Evolutionary conservation across 164 flowering plant species (phyloP).

Genomic region (Paratinospora sagittata): DNA sequence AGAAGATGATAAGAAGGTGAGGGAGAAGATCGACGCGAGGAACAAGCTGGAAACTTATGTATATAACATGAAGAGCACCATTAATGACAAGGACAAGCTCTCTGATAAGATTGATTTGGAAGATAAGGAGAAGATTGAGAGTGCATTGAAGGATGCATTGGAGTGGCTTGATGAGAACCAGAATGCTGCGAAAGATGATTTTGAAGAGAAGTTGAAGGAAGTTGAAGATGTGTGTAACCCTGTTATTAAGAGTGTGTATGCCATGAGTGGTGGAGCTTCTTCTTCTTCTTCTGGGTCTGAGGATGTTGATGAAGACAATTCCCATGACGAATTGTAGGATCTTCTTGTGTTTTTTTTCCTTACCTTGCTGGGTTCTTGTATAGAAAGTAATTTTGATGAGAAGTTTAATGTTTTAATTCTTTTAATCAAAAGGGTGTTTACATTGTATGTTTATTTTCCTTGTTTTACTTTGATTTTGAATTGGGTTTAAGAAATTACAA

Average conservation of each 20-base stretch:
- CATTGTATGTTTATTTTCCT: too few species aligned
- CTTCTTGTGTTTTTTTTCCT: too few species aligned
- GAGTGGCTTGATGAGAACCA: conserved; percentile 57
- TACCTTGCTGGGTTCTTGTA: too few species aligned
- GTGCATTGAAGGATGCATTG: conserved; percentile 38
- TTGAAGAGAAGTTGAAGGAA: conserved; percentile 49
- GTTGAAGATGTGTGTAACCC: conserved; percentile 52
- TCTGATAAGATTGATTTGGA: conserved; percentile 41
- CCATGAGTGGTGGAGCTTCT: conserved; percentile 32
- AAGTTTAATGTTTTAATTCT: too few species aligned
- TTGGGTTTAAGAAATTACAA: too few species aligned
- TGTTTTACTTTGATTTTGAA: too few species aligned
- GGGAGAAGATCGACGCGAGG: conserved; percentile 41
- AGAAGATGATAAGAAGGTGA: conserved; percentile 46
- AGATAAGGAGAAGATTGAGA: conserved; percentile 50
- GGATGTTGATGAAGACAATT: conserved; percentile 29
- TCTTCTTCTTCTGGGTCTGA: too few species aligned
- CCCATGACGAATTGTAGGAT: conserved; percentile 36
- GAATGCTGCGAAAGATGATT: conserved; percentile 47
- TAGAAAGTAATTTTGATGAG: too few species aligned
- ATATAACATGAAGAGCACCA: conserved; percentile 43
- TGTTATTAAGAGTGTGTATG: conserved; percentile 34
- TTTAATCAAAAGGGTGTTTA: too few species aligned
- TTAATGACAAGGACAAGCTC: conserved; percentile 45
- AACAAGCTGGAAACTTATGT: conserved; percentile 50